These are phyloP conservation scores for Sphagnum tenellum DNA, from an alignment of 225 moss, liverwort and hornwort genomes.

Conservation along the genomic window DNA sequence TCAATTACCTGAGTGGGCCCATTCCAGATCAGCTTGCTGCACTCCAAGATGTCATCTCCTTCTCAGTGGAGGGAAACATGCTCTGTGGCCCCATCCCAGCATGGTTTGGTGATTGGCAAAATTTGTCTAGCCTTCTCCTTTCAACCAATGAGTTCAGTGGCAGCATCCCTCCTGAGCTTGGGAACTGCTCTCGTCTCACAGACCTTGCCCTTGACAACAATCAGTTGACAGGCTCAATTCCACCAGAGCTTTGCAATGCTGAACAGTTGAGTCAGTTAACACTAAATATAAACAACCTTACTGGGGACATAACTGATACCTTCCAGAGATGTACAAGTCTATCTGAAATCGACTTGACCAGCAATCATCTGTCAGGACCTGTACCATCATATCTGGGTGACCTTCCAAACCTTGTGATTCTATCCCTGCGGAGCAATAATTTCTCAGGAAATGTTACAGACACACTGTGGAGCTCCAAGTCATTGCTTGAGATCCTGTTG, in stretches of 20 bases:
- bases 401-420: slow-evolving; percentile 43
- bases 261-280: slow-evolving; percentile 15
- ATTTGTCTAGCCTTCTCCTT: slow-evolving; percentile 32
- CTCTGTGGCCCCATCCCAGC: slow-evolving; percentile 51
- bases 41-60: slow-evolving; percentile 32
- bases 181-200: slow-evolving; percentile 16
- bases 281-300: slow-evolving; percentile 30
- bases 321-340: slow-evolving; percentile 34
- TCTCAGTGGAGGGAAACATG: slow-evolving; percentile 57
- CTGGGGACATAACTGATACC: slow-evolving; percentile 34
- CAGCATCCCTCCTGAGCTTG: slow-evolving; percentile 27
- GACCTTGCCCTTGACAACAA: slow-evolving; percentile 33
- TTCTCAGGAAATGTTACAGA: slow-evolving; percentile 59
- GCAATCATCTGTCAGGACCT: slow-evolving; percentile 42
- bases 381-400: slow-evolving; percentile 51
- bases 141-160: slow-evolving; percentile 36
- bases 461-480: slow-evolving; percentile 53
- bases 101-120: slow-evolving; percentile 58
- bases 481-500: slow-evolving; percentile 55
- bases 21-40: slow-evolving; percentile 47
- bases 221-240: slow-evolving; percentile 36
- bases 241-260: slow-evolving; percentile 19
- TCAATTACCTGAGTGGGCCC: slow-evolving; percentile 41
- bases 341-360: slow-evolving; percentile 51
- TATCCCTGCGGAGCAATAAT: slow-evolving; percentile 55